These are phyloP conservation scores for Dictyostelium brefeldianum DNA, from an alignment of 78 protist species.

Conservation along the genomic window DNA sequence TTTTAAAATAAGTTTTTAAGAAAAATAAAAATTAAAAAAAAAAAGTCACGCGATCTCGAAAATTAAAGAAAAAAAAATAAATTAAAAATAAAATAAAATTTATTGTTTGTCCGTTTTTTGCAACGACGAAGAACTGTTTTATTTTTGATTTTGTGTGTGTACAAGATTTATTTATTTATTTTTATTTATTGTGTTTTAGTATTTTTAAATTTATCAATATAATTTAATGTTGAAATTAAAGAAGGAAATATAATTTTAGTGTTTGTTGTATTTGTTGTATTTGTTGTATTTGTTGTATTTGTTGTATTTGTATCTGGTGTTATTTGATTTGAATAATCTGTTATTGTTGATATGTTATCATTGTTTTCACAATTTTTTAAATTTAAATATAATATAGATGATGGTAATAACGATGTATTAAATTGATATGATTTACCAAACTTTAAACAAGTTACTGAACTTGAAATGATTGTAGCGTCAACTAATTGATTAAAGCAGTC, in stretches of 20 bases:
- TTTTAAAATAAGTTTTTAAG: no score
- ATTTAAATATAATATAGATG: neutral
- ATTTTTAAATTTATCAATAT: neutral
- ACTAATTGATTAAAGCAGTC: neutral
- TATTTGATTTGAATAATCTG: no score
- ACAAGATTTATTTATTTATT: neutral
- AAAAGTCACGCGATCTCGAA: no score
- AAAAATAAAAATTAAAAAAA: no score
- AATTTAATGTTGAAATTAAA: neutral
- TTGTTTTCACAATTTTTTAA: neutral
- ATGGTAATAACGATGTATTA: neutral
- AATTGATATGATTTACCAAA: no score
- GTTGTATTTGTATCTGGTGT: no score
- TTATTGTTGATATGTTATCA: neutral
- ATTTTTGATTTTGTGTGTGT: neutral
- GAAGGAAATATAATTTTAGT: neutral
- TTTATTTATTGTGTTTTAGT: neutral
- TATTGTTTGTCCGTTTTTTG: no score
- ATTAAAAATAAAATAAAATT: neutral
- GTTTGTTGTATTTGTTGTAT: neutral
- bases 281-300: neutral
- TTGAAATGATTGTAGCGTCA: no score
- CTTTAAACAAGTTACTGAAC: no score
- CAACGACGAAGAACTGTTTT: no score
- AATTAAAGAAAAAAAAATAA: no score